Percentiles rank a stretch among this genome's conserved stretches.
Conservation (phyloP, 2,329 filamentous ascomycete species). For the Trichoderma guizhouense region DNA sequence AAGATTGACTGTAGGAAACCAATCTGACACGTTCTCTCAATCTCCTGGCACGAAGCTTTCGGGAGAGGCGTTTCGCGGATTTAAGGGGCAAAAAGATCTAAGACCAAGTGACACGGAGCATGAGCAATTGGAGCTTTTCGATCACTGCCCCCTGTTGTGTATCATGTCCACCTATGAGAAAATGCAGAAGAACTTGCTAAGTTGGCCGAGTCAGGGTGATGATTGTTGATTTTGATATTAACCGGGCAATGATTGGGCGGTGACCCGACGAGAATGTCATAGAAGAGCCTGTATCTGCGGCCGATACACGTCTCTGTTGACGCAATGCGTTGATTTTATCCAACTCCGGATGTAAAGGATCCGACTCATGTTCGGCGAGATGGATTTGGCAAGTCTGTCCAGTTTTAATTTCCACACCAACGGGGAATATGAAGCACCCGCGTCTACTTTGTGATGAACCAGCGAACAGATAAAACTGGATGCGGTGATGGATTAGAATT, state of each 20-base stretch:
- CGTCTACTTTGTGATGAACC: background rate
- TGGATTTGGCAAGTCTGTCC: background rate
- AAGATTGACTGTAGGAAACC: background rate
- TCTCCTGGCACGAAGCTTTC: background rate
- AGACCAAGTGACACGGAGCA: background rate
- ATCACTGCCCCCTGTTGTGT: background rate
- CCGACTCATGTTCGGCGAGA: background rate
- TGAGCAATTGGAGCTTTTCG: background rate
- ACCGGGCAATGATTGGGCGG: background rate
- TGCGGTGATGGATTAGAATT: background rate
- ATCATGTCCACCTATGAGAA: background rate
- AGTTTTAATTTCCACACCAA: background rate
- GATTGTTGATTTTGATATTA: background rate
- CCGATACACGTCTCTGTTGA: background rate
- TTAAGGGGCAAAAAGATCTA: background rate
- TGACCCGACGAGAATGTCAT: background rate
- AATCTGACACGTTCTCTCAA: background rate
- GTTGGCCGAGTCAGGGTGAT: background rate
- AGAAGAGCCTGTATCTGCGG: background rate
- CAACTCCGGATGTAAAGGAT: background rate
- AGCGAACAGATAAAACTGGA: accelerated
- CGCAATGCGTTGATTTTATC: background rate
- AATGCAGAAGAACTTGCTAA: background rate
- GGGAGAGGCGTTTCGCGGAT: background rate
- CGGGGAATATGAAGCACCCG: background rate